A percentile compares a stretch with the other conserved stretches of the same genome.
These are phyloP conservation scores for Suhomyces ambrosiae DNA, from an alignment of 1,139 yeast species.

Conservation along the genomic window DNA sequence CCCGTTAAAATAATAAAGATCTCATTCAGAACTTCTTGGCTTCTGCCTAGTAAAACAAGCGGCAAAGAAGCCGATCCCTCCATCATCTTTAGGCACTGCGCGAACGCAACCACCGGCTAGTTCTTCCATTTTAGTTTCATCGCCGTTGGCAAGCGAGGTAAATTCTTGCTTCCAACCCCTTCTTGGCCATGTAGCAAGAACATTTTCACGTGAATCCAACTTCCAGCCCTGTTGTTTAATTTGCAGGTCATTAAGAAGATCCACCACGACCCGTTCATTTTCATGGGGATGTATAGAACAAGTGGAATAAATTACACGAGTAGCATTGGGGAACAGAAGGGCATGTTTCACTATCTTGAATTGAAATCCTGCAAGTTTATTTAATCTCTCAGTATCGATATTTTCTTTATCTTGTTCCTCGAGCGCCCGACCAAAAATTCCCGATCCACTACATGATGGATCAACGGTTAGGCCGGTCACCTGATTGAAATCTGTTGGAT, in stretches of 20 bases:
- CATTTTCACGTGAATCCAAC: conserved; percentile 62
- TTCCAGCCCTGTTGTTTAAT: conserved; percentile 73
- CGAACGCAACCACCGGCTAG: conserved; percentile 87
- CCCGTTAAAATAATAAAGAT: no score
- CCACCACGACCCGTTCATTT: conserved; percentile 87
- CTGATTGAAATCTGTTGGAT: conserved; percentile 60
- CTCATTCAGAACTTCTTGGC: no score
- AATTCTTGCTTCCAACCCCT: conserved; percentile 79
- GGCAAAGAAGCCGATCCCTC: conserved; percentile 97
- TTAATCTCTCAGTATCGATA: conserved; percentile 59
- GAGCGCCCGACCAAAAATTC: conserved; percentile 84
- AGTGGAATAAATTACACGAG: conserved; percentile 87
- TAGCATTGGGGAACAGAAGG: conserved; percentile 72
- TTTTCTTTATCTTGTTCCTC: conserved; percentile 50
- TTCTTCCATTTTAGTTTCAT: conserved; percentile 44
- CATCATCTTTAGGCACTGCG: conserved; percentile 82
- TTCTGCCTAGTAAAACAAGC: conserved; percentile 60
- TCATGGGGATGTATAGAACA: conserved; percentile 94
- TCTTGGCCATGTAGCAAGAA: conserved; percentile 81
- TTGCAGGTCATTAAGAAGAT: conserved; percentile 64
- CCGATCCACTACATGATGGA: conserved; percentile 98
- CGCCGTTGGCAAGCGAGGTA: conserved; percentile 44
- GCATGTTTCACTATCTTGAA: conserved; percentile 88
- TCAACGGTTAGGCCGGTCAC: conserved; percentile 88
- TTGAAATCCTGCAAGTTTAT: conserved; percentile 82